These are phyloP conservation scores for Globisporangium abappressorium DNA, from an alignment of 352 stramenopile genomes.

Conservation along the genomic window DNA sequence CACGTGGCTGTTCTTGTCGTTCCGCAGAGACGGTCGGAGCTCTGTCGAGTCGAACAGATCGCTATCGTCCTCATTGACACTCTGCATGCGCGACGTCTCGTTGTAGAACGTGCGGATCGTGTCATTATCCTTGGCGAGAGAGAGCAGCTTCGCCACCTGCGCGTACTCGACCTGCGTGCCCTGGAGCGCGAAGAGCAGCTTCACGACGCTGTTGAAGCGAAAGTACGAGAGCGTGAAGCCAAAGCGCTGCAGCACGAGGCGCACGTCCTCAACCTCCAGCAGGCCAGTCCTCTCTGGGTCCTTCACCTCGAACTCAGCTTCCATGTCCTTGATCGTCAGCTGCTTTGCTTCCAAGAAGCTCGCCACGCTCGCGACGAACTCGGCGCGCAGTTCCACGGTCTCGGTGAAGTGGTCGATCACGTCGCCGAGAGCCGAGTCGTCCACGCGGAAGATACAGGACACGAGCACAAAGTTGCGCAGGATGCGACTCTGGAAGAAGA, in stretches of 20 bases:
- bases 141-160: slow-evolving; percentile 41
- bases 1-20: background rate
- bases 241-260: slow-evolving; percentile 31
- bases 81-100: slow-evolving; percentile 6
- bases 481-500: slow-evolving; percentile 59
- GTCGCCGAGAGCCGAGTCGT: slow-evolving; percentile 46
- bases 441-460: slow-evolving; percentile 49
- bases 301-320: slow-evolving; percentile 21
- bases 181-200: slow-evolving; percentile 46
- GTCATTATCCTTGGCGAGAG: slow-evolving; percentile 23
- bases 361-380: slow-evolving; percentile 39
- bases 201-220: slow-evolving; percentile 58
- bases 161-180: slow-evolving; percentile 41
- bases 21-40: background rate
- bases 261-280: slow-evolving; percentile 45
- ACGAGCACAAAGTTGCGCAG: slow-evolving; percentile 64
- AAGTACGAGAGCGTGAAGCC: slow-evolving; percentile 52
- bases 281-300: slow-evolving; percentile 28
- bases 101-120: slow-evolving; percentile 3
- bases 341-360: slow-evolving; percentile 22
- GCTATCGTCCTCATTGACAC: background rate
- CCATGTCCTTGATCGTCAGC: slow-evolving; percentile 33
- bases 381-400: slow-evolving; percentile 46
- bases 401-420: slow-evolving; percentile 64
- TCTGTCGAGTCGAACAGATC: background rate